A percentile compares a stretch with the other conserved stretches of the same genome.
These are phyloP conservation scores for Alliaria petiolata DNA, from an alignment of 345 rosid species.

Conservation along the genomic window DNA sequence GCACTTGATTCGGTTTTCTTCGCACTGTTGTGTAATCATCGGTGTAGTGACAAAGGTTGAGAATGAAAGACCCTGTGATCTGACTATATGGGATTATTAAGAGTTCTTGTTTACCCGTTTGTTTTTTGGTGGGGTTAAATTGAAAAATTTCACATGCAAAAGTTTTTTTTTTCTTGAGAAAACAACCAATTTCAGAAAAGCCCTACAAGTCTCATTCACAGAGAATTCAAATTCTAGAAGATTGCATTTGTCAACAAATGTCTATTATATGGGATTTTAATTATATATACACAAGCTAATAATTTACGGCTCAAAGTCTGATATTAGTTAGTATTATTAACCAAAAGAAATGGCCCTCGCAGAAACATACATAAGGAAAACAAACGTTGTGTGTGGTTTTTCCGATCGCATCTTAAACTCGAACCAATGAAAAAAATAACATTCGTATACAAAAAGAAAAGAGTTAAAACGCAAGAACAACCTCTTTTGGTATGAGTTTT, in stretches of 20 bases:
- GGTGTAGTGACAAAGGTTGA: not conserved
- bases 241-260: not conserved
- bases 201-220: not conserved
- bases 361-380: slow-evolving; percentile 9
- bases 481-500: not conserved
- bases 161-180: no score
- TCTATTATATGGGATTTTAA: not conserved
- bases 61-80: no score
- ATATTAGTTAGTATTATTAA: slow-evolving; percentile 22
- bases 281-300: no score
- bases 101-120: no score
- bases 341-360: slow-evolving; percentile 8
- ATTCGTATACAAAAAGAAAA: slow-evolving; percentile 6
- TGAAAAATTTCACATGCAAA: no score
- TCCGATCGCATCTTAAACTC: slow-evolving; percentile 12
- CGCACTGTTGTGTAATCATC: not conserved
- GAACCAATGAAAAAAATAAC: slow-evolving; percentile 15
- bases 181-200: not conserved
- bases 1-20: not conserved
- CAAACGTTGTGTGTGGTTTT: slow-evolving; percentile 9
- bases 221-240: not conserved
- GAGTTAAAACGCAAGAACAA: slow-evolving; percentile 11
- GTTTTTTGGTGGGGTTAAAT: no score
- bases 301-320: not conserved
- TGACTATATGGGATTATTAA: no score